A percentile compares a stretch with the other conserved stretches of the same genome.
These are phyloP conservation scores for Wickerhamiella parazyma DNA, from an alignment of 805 yeast species.

Conservation along the genomic window DNA sequence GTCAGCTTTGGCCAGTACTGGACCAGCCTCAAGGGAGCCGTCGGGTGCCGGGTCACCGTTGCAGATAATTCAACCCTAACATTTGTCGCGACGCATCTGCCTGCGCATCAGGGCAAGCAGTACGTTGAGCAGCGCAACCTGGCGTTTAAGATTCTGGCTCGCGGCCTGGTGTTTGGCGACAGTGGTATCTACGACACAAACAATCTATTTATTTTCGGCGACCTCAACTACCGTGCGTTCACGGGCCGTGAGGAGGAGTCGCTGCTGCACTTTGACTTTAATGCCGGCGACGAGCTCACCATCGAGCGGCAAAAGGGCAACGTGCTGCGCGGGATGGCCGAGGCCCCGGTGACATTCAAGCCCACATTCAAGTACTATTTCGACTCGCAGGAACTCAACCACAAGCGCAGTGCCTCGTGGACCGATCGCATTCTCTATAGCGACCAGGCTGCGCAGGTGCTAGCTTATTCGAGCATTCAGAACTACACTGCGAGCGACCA, in stretches of 20 bases:
- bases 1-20: constrained; percentile 36
- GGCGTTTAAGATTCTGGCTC: constrained; percentile 38
- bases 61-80: constrained; percentile 35
- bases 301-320: constrained; percentile 30
- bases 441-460: constrained; percentile 30
- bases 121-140: constrained; percentile 37
- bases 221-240: constrained; percentile 60
- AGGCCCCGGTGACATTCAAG: constrained; percentile 47
- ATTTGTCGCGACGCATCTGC: constrained; percentile 56
- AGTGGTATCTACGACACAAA: constrained; percentile 17
- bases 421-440: constrained; percentile 70
- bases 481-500: constrained; percentile 56
- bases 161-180: constrained; percentile 43
- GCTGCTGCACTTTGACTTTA: constrained; percentile 17
- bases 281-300: constrained; percentile 38
- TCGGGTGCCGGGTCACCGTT: constrained; percentile 40
- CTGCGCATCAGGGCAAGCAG: constrained; percentile 59
- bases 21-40: constrained; percentile 66
- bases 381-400: constrained; percentile 38
- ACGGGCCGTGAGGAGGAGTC: neutral
- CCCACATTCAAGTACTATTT: constrained; percentile 66
- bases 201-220: constrained; percentile 71
- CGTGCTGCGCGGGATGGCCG: constrained; percentile 50
- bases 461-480: constrained; percentile 37
- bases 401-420: constrained; percentile 69